These are phyloP conservation scores for Petasospora fabianii DNA, from an alignment of 1,139 yeast genomes.

Conservation along the genomic window DNA sequence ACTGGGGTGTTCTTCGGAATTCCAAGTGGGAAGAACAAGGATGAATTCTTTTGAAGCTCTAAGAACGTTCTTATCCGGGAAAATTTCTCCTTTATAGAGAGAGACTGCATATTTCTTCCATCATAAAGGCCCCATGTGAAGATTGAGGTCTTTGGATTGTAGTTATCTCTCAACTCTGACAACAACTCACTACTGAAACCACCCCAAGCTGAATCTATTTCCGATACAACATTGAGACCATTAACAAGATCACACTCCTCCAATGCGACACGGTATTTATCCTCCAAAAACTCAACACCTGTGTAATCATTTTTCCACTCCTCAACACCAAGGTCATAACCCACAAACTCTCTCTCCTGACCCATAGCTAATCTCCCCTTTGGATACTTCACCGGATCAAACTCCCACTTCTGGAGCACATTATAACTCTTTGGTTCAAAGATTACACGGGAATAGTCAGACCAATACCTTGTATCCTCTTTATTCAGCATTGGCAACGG, in stretches of 20 bases:
- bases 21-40: constrained; percentile 50
- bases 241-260: constrained; percentile 74
- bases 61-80: constrained; percentile 47
- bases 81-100: constrained; percentile 25
- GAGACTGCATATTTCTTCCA: constrained; percentile 20
- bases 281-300: constrained; percentile 49
- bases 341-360: constrained; percentile 33
- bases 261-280: constrained; percentile 55
- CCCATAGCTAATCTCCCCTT: constrained; percentile 34
- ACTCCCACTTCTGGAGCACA: constrained; percentile 54
- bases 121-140: constrained; percentile 54
- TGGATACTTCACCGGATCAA: constrained; percentile 37
- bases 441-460: constrained; percentile 71
- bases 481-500: constrained; percentile 34
- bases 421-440: constrained; percentile 60
- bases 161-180: constrained; percentile 62
- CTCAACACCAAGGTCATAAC: constrained; percentile 43
- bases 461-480: constrained; percentile 63
- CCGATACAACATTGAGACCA: constrained; percentile 68
- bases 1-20: constrained; percentile 25
- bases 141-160: constrained; percentile 55
- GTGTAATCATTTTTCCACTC: constrained; percentile 39
- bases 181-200: constrained; percentile 62
- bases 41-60: constrained; percentile 42
- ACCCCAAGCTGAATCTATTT: constrained; percentile 79